Conservation (phyloP, 2,329 filamentous ascomycete genomes). For the Hymenoscyphus albidus region DNA sequence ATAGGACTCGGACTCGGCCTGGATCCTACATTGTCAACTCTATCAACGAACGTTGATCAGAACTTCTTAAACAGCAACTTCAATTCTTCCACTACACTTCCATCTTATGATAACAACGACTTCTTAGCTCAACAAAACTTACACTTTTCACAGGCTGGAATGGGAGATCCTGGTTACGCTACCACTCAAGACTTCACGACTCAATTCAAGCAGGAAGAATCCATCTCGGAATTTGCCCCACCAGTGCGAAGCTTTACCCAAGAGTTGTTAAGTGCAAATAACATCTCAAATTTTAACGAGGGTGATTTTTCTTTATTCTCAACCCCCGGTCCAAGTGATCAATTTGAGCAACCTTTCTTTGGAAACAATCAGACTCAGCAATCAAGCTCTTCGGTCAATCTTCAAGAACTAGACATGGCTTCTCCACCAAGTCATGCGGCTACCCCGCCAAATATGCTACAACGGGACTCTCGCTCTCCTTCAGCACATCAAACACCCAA, state of each 20-base stretch:
- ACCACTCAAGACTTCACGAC: conserved; percentile 31
- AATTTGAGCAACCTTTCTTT: conserved; percentile 61
- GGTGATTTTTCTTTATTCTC: conserved; percentile 65
- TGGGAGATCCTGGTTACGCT: conserved; percentile 27
- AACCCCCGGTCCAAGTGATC: conserved; percentile 48
- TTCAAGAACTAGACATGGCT: conserved; percentile 47
- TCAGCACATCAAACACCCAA: conserved; percentile 34
- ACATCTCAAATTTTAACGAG: conserved; percentile 49
- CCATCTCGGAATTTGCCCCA: conserved; percentile 36
- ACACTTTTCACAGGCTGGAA: conserved; percentile 28
- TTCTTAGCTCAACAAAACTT: conserved; percentile 42
- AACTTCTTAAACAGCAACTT: conserved; percentile 44
- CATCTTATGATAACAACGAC: conserved; percentile 36
- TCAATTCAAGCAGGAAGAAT: conserved; percentile 34
- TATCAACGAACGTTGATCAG: conserved; percentile 39
- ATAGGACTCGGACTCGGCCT: conserved; percentile 55
- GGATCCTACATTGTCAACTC: conserved; percentile 43
- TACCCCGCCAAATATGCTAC: conserved; percentile 32
- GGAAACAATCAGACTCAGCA: conserved; percentile 45
- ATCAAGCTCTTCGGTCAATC: conserved; percentile 41
- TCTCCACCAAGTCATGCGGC: conserved; percentile 34
- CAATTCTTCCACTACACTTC: conserved; percentile 30
- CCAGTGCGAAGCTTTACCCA: conserved; percentile 47
- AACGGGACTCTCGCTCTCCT: conserved; percentile 34
- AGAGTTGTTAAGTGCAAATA: conserved; percentile 45